Evolutionary conservation across 805 yeast genomes (phyloP).

Genomic region (Metschnikowia lachancei): DNA sequence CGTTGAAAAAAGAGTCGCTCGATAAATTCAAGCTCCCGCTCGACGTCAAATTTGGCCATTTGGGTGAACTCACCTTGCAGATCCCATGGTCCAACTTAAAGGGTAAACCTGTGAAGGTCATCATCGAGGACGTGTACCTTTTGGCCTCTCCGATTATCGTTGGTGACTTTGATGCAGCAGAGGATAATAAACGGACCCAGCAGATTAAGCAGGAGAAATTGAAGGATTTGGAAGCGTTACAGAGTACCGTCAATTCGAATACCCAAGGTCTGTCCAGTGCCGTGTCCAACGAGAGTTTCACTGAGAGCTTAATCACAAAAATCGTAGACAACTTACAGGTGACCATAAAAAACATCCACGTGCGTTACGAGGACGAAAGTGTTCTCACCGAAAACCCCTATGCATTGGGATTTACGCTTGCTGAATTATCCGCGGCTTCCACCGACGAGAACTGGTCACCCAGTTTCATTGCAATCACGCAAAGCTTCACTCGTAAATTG

Average conservation of each 20-base stretch:
- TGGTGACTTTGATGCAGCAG: constrained; percentile 52
- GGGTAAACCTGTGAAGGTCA: constrained; percentile 84
- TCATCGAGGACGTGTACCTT: constrained; percentile 81
- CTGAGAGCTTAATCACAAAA: constrained; percentile 83
- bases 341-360: constrained; percentile 85
- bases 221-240: constrained; percentile 63
- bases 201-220: constrained; percentile 65
- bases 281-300: constrained; percentile 63
- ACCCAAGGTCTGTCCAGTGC: constrained; percentile 2
- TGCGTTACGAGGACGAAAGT: constrained; percentile 82
- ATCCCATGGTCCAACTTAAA: constrained; percentile 97
- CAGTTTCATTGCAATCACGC: constrained; percentile 72
- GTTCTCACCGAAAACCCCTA: constrained; percentile 73
- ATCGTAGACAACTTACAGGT: constrained; percentile 90
- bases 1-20: constrained; percentile 81
- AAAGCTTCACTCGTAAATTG: constrained; percentile 68
- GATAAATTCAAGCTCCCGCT: constrained; percentile 85
- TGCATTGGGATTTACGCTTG: constrained; percentile 76
- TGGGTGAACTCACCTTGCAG: constrained; percentile 85
- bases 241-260: constrained; percentile 40
- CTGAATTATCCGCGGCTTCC: constrained; percentile 87
- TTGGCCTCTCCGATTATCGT: constrained; percentile 73
- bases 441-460: constrained; percentile 85
- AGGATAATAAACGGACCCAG: constrained; percentile 57
- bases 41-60: constrained; percentile 82